Evolutionary conservation across 257 asterid species (phyloP).

Genomic region (Capsicum pubescens): DNA sequence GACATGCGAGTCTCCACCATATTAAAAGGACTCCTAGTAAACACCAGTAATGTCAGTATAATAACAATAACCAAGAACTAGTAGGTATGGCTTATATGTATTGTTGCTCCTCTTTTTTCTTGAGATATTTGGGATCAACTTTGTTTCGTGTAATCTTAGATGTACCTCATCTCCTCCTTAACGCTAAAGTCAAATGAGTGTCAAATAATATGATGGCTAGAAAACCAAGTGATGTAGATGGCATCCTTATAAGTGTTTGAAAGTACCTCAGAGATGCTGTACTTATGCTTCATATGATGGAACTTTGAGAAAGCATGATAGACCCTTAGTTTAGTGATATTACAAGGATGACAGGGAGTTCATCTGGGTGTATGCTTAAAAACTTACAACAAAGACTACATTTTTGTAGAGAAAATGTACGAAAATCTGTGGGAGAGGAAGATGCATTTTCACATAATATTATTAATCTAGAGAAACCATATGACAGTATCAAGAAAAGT

Average conservation of each 20-base stretch:
- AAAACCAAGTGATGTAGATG: not conserved
- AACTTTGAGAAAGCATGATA: conserved; percentile 4
- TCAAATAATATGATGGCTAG: not conserved
- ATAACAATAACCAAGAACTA: too few species aligned
- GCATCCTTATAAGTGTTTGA: not conserved
- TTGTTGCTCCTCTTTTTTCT: too few species aligned
- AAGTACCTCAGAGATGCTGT: not conserved
- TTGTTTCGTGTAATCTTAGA: not conserved
- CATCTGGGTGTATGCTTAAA: not conserved
- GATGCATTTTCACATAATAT: not conserved
- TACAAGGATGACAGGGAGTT: not conserved
- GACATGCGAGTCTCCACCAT: not conserved
- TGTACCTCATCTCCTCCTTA: not conserved
- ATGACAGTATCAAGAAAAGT: too few species aligned
- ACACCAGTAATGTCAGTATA: too few species aligned
- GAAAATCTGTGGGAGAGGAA: not conserved
- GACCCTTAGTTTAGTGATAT: not conserved
- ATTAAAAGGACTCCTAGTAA: too few species aligned
- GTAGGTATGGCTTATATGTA: too few species aligned
- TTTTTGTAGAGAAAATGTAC: not conserved
- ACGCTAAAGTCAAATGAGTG: not conserved
- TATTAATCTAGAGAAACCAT: too few species aligned
- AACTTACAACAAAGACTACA: not conserved
- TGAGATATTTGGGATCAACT: not conserved
- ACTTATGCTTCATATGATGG: not conserved